phyloP scores from a whole-genome alignment of 768 basidiomycete species.

The Boletellus ananas region DNA sequence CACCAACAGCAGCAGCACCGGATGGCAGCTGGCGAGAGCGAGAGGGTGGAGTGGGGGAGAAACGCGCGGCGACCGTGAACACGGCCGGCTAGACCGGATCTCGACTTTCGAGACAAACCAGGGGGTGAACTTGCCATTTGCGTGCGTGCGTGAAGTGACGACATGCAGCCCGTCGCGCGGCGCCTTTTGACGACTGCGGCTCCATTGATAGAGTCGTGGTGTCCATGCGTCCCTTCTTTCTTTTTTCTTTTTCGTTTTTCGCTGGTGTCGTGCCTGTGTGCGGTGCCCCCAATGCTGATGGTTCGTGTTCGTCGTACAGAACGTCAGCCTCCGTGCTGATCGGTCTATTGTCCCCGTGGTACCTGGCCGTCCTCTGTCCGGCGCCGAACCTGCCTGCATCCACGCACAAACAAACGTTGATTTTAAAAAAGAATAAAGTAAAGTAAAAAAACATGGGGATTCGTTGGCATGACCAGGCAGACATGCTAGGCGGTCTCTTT shows the following conservation, averaged over 20 bases:
- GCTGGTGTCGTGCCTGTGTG: too few relatives aligned
- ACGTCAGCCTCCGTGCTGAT: neutral
- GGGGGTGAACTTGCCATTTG: slow-evolving; percentile 71
- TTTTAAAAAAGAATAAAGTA: too few relatives aligned
- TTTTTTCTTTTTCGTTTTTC: neutral
- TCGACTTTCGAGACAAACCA: slow-evolving; percentile 66
- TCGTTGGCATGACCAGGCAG: neutral
- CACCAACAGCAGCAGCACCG: slow-evolving; percentile 35
- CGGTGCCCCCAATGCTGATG: neutral
- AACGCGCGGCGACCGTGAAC: too few relatives aligned
- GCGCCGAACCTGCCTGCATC: neutral
- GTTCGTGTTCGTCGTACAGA: slow-evolving; percentile 7
- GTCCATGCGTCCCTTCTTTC: slow-evolving; percentile 17
- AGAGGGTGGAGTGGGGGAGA: slow-evolving; percentile 40
- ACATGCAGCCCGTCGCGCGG: slow-evolving; percentile 64
- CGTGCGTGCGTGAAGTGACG: slow-evolving; percentile 2
- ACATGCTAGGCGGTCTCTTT: neutral
- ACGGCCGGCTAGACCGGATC: slow-evolving; percentile 52
- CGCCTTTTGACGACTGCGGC: slow-evolving; percentile 70
- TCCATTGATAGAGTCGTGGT: slow-evolving; percentile 58
- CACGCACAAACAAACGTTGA: neutral
- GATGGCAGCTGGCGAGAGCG: slow-evolving; percentile 66
- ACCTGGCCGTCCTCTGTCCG: neutral
- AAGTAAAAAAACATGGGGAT: neutral
- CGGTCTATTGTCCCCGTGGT: neutral